phyloP scores from a whole-genome alignment of 768 basidiomycete genomes.

The Tricholoma sp. region DNA sequence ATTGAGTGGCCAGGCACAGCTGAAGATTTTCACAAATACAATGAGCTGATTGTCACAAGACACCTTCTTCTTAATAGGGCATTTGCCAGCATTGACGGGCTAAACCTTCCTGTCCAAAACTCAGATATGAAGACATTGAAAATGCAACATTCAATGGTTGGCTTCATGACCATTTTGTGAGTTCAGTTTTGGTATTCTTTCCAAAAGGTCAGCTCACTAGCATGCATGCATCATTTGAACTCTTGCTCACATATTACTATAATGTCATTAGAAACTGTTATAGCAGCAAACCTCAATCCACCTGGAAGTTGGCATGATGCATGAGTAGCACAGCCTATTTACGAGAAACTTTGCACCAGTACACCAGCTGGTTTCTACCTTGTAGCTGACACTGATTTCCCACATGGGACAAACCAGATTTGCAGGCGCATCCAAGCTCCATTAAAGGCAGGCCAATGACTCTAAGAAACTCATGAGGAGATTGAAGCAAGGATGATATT shows the following conservation, averaged over 20 bases:
- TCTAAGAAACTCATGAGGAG: constrained; percentile 13
- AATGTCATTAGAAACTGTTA: neutral
- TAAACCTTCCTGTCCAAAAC: constrained; percentile 30
- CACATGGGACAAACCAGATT: too few relatives aligned
- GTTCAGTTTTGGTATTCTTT: too few relatives aligned
- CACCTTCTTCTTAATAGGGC: constrained; percentile 31
- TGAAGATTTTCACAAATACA: constrained; percentile 14
- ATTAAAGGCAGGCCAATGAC: constrained; percentile 24
- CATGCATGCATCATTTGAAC: neutral
- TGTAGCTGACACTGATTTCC: too few relatives aligned
- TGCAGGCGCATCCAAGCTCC: too few relatives aligned
- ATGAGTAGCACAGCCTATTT: constrained; percentile 26
- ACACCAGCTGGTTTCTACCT: too few relatives aligned
- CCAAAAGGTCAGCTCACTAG: constrained; percentile 2
- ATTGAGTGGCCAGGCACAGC: constrained; percentile 21
- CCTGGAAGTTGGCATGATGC: too few relatives aligned
- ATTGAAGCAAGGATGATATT: constrained; percentile 19
- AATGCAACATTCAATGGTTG: too few relatives aligned
- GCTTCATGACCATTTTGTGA: too few relatives aligned
- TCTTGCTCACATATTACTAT: neutral
- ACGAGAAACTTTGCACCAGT: constrained; percentile 18
- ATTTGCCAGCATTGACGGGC: constrained; percentile 39
- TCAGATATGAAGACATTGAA: constrained; percentile 11
- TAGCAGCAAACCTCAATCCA: constrained; percentile 3
- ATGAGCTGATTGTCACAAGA: neutral